Percentiles rank a stretch among this genome's conserved stretches.
phyloP scores from a whole-genome alignment of 2,329 filamentous ascomycete species.

The Lojkania enalia region DNA sequence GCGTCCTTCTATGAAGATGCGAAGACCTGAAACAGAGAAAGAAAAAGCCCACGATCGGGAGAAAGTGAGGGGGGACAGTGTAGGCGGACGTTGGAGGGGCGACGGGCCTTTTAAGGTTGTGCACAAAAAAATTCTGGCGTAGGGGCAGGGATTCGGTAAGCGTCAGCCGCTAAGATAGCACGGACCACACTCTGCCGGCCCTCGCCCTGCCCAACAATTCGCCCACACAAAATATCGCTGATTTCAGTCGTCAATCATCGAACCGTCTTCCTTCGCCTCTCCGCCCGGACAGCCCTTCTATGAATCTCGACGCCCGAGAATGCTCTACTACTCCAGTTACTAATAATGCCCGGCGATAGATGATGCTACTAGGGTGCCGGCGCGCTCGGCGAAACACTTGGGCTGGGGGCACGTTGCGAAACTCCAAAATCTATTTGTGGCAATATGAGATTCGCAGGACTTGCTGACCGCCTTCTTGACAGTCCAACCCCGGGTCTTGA shows the following conservation, averaged over 20 bases:
- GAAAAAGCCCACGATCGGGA: slow-evolving; percentile 26
- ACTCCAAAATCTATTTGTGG: slow-evolving; percentile 12
- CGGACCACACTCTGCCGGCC: slow-evolving; percentile 7
- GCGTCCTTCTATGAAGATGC: slow-evolving; percentile 25
- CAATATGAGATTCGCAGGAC: slow-evolving; percentile 4
- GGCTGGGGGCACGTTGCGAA: slow-evolving; percentile 11
- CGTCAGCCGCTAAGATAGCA: slow-evolving; percentile 27
- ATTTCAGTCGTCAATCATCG: too few species aligned
- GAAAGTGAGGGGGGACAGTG: slow-evolving; percentile 21
- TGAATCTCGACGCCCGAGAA: too few species aligned
- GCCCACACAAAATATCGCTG: too few species aligned
- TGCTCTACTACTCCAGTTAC: too few species aligned
- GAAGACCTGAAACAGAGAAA: slow-evolving; percentile 34
- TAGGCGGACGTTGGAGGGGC: slow-evolving; percentile 17
- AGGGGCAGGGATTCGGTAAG: slow-evolving; percentile 10
- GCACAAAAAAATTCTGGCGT: slow-evolving; percentile 16
- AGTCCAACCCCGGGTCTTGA: slow-evolving; percentile 6
- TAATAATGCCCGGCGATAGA: slow-evolving; percentile 13
- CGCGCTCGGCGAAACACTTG: slow-evolving; percentile 4
- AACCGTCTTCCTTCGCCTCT: too few species aligned
- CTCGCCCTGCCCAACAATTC: too few species aligned
- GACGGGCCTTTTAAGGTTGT: slow-evolving; percentile 22
- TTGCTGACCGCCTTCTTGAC: slow-evolving; percentile 14
- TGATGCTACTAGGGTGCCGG: slow-evolving; percentile 12
- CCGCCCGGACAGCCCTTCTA: too few species aligned